Evolutionary conservation across 495 filamentous ascomycete genomes (phyloP), one percentile per base, ranked within the genome.

Genomic region (Pyronema domesticum): DNA sequence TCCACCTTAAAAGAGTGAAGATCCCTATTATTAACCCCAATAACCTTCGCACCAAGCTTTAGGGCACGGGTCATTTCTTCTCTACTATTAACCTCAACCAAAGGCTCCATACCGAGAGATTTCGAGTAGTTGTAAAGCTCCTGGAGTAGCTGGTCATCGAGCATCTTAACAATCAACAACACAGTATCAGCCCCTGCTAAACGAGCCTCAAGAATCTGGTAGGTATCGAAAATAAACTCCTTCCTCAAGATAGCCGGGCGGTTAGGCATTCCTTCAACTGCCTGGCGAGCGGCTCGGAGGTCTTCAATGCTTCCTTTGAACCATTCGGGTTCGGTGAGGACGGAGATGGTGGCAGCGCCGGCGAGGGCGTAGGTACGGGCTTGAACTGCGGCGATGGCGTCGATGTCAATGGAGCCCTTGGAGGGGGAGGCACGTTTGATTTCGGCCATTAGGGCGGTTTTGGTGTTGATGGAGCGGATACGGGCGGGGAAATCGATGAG

Each of bases 301-400:
- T 99, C 91, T 51, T 99, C 91, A 51, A 96, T 86, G 58, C 82
- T 89, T 33, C 91, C 91, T 68, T 95, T 96, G 72, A 99, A 99
- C 88, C 88, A 99, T 60, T 95, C 82, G 0, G 91, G 91, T 68
- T 99, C 91, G 0, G 91, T 99, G 51, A 99, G 78, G 10, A 99
- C 93, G 9, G 89, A 95, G 60, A 98, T 96, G 33, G 93, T 83
- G 60, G 89, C 95, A 23, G 91, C 93, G 17, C 91, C 93, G 11
- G 93, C 88, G 7, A 88, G 76, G 10, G 93, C 93, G 66, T 98
- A 99, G 57, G 81, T 83, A 51, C 83, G 79, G 44, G 91, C 91
- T 70, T 99, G 91, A 8, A 81, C 78, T 19, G 89, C 86, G 4
- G 91, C 91, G 58, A 86, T 89, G 34, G 87, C 83, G 15, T 83